phyloP scores from a whole-genome alignment of 108 stramenopile species.

The Mediolabrus comicus region DNA sequence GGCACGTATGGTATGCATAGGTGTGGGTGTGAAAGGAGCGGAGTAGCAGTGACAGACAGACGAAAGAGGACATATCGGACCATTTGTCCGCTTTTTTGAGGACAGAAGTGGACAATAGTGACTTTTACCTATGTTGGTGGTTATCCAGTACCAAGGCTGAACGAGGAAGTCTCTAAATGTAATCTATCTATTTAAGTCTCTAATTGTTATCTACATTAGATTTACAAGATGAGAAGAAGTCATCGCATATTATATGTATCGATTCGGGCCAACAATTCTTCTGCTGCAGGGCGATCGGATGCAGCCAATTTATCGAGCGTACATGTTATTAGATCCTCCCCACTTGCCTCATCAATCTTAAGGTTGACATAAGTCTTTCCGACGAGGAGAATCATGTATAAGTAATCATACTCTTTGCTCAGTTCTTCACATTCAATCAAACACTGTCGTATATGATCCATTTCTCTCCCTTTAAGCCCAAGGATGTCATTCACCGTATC shows the following conservation, averaged over 20 bases:
- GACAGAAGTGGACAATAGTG: too few species aligned
- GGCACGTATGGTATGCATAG: too few species aligned
- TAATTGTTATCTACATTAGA: too few species aligned
- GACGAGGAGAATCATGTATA: conserved; percentile 8
- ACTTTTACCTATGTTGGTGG: too few species aligned
- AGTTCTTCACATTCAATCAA: conserved; percentile 14
- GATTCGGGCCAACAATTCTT: conserved; percentile 4
- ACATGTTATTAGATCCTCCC: conserved; percentile 5
- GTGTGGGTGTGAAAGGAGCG: too few species aligned
- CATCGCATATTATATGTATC: not conserved
- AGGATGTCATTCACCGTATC: conserved; percentile 13
- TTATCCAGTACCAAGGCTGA: too few species aligned
- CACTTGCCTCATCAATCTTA: not conserved
- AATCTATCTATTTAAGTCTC: too few species aligned
- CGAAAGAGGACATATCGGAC: too few species aligned
- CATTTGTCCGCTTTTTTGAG: too few species aligned
- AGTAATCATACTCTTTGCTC: conserved; percentile 8
- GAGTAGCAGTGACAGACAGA: too few species aligned
- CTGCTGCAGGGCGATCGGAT: conserved; percentile 5
- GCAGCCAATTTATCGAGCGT: conserved; percentile 2
- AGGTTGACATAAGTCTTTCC: conserved; percentile 11
- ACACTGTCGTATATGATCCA: not conserved
- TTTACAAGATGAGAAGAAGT: too few species aligned
- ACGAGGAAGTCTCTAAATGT: too few species aligned
- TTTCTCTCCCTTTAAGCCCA: conserved; percentile 8